Base-by-base conservation (phyloP, 2,329 filamentous ascomycete species). In the Aureobasidium mangrovei region DNA sequence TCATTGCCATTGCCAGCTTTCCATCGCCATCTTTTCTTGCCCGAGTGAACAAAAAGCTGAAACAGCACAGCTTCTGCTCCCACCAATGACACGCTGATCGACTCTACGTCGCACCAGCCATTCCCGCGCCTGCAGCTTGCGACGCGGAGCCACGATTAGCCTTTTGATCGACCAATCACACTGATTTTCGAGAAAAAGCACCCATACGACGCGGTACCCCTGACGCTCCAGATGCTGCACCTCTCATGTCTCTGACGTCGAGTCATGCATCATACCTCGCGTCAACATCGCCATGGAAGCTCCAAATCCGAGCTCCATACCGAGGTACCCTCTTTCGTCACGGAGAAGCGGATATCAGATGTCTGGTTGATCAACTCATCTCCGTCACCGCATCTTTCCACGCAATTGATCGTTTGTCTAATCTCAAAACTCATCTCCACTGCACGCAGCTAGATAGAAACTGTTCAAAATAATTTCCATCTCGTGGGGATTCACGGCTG, bases 71-170 rank as follows among this genome's bases (percentile, higher is more conserved):
- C 45, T 38, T 24, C 35, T 41, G 45, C 45, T 35, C 29, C n/a
- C 46, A 40, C 47, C 47, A 51, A 51, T 51, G 47, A 51, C 47
- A 51, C 18, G 47, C 26, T 43, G 49, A 53, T 53, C 49, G 49
- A 53, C 49, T 31, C 4, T 53, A 53, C 49, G 47, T 51, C 47
- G 47, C 47, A 51, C 47, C 46, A 49, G 46, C 46, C 46, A 32
- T 49, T 33, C 43, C 47, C 38, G 47, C 38, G 38, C 35, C 38
- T 32, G 28, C 28, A 51, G 38, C 40, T 43, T 35, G 9, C 29
- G 38, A 40, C 46, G 46, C 46, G 46, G 46, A 49, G 36, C 35
- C 29, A 33, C 27, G 18, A 38, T 43, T 43, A 53, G 39, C 49
- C 49, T 18, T 1, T 26, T 44, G 39, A 44, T 44, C 39, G 27